Conservation (phyloP, 2,329 filamentous ascomycete species). For the Ilyonectria sp. region DNA sequence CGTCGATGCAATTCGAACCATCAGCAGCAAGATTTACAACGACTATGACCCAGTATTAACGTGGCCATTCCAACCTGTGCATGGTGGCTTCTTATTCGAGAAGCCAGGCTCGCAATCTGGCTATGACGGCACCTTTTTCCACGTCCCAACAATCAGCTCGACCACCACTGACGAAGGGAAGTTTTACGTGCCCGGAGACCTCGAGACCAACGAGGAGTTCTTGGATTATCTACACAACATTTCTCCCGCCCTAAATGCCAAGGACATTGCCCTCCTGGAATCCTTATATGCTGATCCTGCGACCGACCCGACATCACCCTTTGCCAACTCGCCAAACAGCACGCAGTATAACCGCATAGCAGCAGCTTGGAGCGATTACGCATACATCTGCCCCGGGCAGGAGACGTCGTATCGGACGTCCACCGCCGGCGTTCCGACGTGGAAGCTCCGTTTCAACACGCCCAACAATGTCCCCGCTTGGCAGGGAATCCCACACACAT, state of each 20-base stretch:
- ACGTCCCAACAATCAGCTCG: slow-evolving; percentile 56
- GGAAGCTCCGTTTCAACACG: slow-evolving; percentile 58
- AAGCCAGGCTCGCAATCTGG: slow-evolving; percentile 60
- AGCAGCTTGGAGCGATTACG: slow-evolving; percentile 61
- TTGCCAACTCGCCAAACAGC: slow-evolving; percentile 56
- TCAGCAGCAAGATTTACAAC: slow-evolving; percentile 56
- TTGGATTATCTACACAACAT: slow-evolving; percentile 55
- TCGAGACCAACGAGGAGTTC: slow-evolving; percentile 56
- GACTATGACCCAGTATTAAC: slow-evolving; percentile 57
- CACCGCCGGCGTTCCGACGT: slow-evolving; percentile 51
- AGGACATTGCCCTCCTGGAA: slow-evolving; percentile 49
- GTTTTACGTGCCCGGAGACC: slow-evolving; percentile 49
- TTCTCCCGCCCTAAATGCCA: slow-evolving; percentile 47
- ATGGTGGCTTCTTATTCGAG: slow-evolving; percentile 61
- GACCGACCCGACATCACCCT: slow-evolving; percentile 52
- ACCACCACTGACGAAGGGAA: slow-evolving; percentile 56
- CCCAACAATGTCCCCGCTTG: slow-evolving; percentile 53
- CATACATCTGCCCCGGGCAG: slow-evolving; percentile 61
- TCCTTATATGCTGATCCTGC: slow-evolving; percentile 55
- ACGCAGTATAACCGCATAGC: slow-evolving; percentile 62
- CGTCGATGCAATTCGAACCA: slow-evolving; percentile 53
- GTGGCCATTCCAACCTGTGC: slow-evolving; percentile 65
- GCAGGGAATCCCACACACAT: slow-evolving; percentile 56
- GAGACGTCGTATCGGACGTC: slow-evolving; percentile 59
- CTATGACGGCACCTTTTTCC: slow-evolving; percentile 56